Evolutionary conservation across 2,329 filamentous ascomycete genomes (phyloP).

Genomic region (Periconia sp.): DNA sequence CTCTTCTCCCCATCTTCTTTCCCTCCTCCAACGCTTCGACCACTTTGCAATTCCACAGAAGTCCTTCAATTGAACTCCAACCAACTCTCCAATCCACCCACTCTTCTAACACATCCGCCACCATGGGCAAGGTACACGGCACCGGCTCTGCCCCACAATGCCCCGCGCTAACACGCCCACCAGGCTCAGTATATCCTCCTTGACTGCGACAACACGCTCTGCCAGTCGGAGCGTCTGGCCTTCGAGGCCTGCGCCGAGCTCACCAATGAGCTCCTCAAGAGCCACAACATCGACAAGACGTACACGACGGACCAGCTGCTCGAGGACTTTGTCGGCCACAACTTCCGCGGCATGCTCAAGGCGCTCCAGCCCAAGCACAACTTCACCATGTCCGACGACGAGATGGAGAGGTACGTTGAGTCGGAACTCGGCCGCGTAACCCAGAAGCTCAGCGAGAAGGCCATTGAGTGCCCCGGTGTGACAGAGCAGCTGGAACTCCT

Average conservation of each 20-base stretch:
- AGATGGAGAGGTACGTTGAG: conserved; percentile 75
- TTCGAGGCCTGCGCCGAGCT: conserved; percentile 91
- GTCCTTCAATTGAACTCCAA: conserved; percentile 25
- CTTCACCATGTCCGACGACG: conserved; percentile 71
- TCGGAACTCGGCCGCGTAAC: conserved; percentile 85
- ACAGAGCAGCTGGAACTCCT: conserved; percentile 72
- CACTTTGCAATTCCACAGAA: not conserved
- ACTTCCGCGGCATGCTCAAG: conserved; percentile 90
- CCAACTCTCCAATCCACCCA: conserved; percentile 11
- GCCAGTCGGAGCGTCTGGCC: conserved; percentile 86
- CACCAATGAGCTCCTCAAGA: conserved; percentile 81
- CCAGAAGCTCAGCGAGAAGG: conserved; percentile 73
- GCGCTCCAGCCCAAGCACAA: conserved; percentile 76
- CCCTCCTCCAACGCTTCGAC: not conserved
- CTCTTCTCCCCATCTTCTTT: conserved; percentile 11
- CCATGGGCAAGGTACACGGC: conserved; percentile 38
- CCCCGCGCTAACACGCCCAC: conserved; percentile 22
- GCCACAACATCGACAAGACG: conserved; percentile 66
- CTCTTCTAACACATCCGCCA: conserved; percentile 19
- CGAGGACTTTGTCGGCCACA: conserved; percentile 87
- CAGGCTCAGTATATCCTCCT: conserved; percentile 59
- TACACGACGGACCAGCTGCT: conserved; percentile 84
- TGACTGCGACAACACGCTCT: conserved; percentile 84
- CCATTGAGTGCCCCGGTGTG: conserved; percentile 72
- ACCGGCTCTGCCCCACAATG: conserved; percentile 15